Conservation (phyloP, 257 asterid genomes). For the Nicotiana otophora region DNA sequence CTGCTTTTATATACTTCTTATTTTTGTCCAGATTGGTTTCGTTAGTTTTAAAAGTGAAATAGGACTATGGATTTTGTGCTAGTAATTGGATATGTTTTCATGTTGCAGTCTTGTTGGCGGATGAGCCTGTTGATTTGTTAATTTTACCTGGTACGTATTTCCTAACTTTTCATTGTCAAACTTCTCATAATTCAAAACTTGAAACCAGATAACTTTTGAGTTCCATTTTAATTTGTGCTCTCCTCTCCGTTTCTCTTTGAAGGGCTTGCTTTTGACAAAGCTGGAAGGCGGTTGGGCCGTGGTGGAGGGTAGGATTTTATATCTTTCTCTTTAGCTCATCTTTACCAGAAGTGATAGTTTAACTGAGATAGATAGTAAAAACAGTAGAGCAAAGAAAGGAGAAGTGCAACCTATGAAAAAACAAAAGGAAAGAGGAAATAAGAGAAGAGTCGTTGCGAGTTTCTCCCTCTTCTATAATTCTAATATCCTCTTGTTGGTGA, state of each 20-base stretch:
- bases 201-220: neutral
- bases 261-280: slow-evolving; percentile 91
- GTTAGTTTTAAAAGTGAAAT: neutral
- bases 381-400: neutral
- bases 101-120: slow-evolving; percentile 72
- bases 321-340: neutral
- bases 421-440: neutral
- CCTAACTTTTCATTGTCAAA: slow-evolving; percentile 18
- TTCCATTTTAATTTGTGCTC: neutral
- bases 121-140: slow-evolving; percentile 81
- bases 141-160: slow-evolving; percentile 69
- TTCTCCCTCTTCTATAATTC: neutral
- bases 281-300: slow-evolving; percentile 88
- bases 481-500: neutral
- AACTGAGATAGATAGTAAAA: neutral
- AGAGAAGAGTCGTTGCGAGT: neutral
- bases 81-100: neutral
- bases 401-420: neutral
- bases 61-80: neutral
- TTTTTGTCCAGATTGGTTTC: neutral
- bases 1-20: neutral
- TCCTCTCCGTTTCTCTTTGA: neutral
- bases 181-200: neutral
- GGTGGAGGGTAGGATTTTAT: slow-evolving; percentile 81
- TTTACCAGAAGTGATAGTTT: neutral